Conservation (phyloP, 805 yeast genomes). For the Debaryomyces tyrocola region DNA sequence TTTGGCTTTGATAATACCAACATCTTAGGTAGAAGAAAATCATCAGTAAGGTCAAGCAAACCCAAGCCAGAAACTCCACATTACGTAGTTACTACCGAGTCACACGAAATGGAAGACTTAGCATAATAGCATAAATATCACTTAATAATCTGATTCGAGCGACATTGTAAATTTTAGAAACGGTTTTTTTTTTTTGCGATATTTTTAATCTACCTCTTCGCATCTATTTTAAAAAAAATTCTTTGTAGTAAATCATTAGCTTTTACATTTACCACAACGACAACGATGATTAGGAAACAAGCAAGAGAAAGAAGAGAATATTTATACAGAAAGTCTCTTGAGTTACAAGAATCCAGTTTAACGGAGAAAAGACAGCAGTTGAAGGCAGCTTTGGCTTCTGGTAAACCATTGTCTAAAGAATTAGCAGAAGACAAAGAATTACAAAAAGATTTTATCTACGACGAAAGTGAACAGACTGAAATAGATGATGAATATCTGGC, state of each 20-base stretch:
- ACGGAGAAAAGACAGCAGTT: slow-evolving; percentile 85
- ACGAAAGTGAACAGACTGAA: slow-evolving; percentile 67
- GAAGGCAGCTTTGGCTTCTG: slow-evolving; percentile 85
- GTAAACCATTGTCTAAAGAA: slow-evolving; percentile 87
- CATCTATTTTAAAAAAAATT: background rate
- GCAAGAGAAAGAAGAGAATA: slow-evolving; percentile 97
- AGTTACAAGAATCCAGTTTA: slow-evolving; percentile 83
- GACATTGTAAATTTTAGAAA: no score
- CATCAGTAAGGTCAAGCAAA: background rate
- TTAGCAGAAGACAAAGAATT: slow-evolving; percentile 82
- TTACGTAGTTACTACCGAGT: background rate
- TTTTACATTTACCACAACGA: background rate
- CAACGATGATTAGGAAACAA: slow-evolving; percentile 72
- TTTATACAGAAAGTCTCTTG: slow-evolving; percentile 82
- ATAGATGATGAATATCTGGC: slow-evolving; percentile 93
- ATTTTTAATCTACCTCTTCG: background rate
- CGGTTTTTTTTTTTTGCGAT: background rate
- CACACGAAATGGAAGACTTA: background rate
- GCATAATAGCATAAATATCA: background rate
- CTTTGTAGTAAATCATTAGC: background rate
- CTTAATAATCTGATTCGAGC: no score
- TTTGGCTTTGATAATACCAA: slow-evolving; percentile 1
- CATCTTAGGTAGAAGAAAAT: background rate
- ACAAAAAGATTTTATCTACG: slow-evolving; percentile 81
- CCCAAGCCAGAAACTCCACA: background rate